These are phyloP conservation scores for Cladosporium cucumerinum DNA, from an alignment of 2,329 filamentous ascomycete species.

Conservation along the genomic window DNA sequence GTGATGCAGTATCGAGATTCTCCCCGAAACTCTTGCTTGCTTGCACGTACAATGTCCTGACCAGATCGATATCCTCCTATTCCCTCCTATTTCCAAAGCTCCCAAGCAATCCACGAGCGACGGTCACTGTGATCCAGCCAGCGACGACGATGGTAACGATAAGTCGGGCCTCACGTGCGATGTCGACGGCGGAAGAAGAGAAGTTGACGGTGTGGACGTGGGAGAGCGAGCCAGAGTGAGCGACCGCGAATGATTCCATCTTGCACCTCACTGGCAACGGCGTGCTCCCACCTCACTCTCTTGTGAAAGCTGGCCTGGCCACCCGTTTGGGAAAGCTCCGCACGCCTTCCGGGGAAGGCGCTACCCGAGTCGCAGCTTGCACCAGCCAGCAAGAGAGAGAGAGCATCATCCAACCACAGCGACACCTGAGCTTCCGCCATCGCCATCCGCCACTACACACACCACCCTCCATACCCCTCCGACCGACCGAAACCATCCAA, in stretches of 20 bases:
- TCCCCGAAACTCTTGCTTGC: background rate
- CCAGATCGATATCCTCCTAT: background rate
- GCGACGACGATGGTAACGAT: constrained; percentile 48
- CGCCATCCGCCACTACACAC: constrained; percentile 4
- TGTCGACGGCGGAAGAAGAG: constrained; percentile 46
- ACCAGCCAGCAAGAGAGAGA: background rate
- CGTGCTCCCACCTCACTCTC: background rate
- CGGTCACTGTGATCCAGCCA: constrained; percentile 32
- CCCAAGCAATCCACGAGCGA: constrained; percentile 25
- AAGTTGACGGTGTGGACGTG: constrained; percentile 53
- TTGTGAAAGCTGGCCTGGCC: background rate
- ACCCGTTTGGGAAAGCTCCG: constrained; percentile 1
- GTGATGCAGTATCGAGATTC: background rate
- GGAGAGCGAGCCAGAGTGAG: constrained; percentile 34
- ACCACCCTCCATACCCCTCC: background rate
- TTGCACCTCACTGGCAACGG: background rate
- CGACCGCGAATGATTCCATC: constrained; percentile 35
- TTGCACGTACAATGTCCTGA: constrained; percentile 1
- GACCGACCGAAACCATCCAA: constrained; percentile 14
- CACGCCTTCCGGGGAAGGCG: background rate
- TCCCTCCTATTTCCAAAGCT: constrained; percentile 21
- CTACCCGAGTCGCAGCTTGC: constrained; percentile 10
- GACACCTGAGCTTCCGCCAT: constrained; percentile 7
- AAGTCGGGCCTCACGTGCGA: constrained; percentile 52
- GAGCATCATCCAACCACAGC: constrained; percentile 4